Percentiles rank a stretch among this genome's conserved stretches.
Conservation (phyloP, 1,284 basidiomycete genomes). For the Waitea zeae region DNA sequence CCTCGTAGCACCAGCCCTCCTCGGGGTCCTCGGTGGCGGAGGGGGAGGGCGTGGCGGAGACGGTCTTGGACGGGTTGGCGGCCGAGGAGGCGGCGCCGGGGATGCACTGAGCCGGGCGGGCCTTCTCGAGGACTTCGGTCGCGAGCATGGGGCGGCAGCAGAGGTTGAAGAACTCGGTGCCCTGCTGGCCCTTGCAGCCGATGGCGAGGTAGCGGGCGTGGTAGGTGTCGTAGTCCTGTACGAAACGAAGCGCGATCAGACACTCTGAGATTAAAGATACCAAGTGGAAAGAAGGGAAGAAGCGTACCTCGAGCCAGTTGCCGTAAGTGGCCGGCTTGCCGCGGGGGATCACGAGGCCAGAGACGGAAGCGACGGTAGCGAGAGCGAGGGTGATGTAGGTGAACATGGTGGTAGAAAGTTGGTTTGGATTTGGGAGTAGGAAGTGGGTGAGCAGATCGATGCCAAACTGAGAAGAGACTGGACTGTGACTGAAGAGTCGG, state of each 20-base stretch:
- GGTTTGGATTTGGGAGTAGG: slow-evolving; percentile 5
- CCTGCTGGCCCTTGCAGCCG: slow-evolving; percentile 40
- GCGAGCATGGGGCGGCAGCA: slow-evolving; percentile 42
- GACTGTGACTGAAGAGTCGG: no score
- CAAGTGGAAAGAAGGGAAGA: slow-evolving; percentile 10
- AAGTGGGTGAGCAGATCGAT: no score
- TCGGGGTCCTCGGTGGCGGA: no score
- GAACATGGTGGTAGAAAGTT: slow-evolving; percentile 21
- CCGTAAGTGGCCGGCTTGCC: slow-evolving; percentile 16
- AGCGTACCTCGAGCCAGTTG: slow-evolving; percentile 22
- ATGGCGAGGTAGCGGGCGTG: slow-evolving; percentile 46
- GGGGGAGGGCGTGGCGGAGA: slow-evolving; percentile 10
- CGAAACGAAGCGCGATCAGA: slow-evolving; percentile 12
- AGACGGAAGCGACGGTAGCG: slow-evolving; percentile 22
- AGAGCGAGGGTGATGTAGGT: slow-evolving; percentile 30
- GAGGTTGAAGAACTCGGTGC: slow-evolving; percentile 44
- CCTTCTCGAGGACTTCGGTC: slow-evolving; percentile 24
- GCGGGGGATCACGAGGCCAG: slow-evolving; percentile 31
- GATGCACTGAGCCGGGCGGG: slow-evolving; percentile 35
- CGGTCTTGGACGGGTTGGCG: slow-evolving; percentile 10
- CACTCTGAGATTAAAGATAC: no score
- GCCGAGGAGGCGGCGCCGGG: slow-evolving; percentile 13
- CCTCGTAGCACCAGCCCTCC: no score
- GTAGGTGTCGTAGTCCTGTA: slow-evolving; percentile 46
- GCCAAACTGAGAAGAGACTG: no score